phyloP scores from a whole-genome alignment of 768 basidiomycete genomes.

The Tylopilus sp. region DNA sequence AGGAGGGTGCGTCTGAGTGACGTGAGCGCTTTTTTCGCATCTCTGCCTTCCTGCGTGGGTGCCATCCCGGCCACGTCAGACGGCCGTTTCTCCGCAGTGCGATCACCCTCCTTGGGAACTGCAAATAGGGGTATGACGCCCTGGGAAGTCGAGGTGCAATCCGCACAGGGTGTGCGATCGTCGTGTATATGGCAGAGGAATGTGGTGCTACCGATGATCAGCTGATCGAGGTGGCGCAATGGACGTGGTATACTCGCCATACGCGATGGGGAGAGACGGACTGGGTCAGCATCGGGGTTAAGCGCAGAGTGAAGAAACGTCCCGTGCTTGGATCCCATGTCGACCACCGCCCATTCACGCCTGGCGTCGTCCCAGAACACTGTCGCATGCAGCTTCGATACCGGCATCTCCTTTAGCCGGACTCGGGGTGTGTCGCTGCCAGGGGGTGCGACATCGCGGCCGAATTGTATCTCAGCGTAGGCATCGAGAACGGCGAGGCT shows the following conservation, averaged over 20 bases:
- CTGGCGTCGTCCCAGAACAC: slow-evolving; percentile 63
- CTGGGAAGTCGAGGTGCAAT: slow-evolving; percentile 49
- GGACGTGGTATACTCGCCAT: slow-evolving; percentile 65
- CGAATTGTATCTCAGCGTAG: slow-evolving; percentile 66
- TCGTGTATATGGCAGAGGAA: slow-evolving; percentile 71
- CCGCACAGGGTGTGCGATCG: slow-evolving; percentile 55
- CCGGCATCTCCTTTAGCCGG: slow-evolving; percentile 79
- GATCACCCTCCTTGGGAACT: slow-evolving; percentile 14
- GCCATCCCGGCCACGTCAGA: slow-evolving; percentile 10
- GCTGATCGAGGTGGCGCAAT: slow-evolving; percentile 58
- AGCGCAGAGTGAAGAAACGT: slow-evolving; percentile 51
- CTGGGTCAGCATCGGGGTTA: slow-evolving; percentile 27
- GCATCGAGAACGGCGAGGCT: slow-evolving; percentile 62
- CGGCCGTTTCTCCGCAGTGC: slow-evolving; percentile 22
- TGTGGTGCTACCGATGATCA: slow-evolving; percentile 68
- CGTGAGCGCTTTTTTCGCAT: slow-evolving; percentile 64
- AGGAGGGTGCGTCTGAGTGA: slow-evolving; percentile 64
- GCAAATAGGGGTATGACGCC: slow-evolving; percentile 59
- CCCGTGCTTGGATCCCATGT: slow-evolving; percentile 85
- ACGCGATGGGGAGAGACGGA: slow-evolving; percentile 61
- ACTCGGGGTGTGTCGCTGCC: slow-evolving; percentile 58
- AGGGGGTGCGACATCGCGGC: slow-evolving; percentile 57
- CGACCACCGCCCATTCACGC: slow-evolving; percentile 68
- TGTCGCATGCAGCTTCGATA: slow-evolving; percentile 78
- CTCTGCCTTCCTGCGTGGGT: slow-evolving; percentile 29